phyloP scores from a whole-genome alignment of 345 rosid genomes.

The Lumnitzera littorea region DNA sequence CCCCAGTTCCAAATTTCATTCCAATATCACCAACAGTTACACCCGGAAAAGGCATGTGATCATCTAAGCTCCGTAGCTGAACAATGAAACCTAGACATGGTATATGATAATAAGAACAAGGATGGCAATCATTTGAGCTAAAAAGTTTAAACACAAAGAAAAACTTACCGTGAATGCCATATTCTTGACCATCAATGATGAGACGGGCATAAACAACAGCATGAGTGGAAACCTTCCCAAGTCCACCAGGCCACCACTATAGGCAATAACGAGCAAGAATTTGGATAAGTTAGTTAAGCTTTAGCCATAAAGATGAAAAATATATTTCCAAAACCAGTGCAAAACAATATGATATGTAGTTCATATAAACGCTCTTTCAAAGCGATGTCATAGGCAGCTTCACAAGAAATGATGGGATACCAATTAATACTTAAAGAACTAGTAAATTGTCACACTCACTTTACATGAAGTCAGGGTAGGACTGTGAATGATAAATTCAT shows the following conservation, averaged over 20 bases:
- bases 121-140: too few species aligned
- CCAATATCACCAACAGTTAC: slow-evolving; percentile 93
- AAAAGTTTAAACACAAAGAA: not conserved
- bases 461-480: slow-evolving; percentile 93
- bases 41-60: slow-evolving; percentile 94
- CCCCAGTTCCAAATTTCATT: slow-evolving; percentile 86
- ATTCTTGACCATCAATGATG: slow-evolving; percentile 57
- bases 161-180: slow-evolving; percentile 83
- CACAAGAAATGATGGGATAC: too few species aligned
- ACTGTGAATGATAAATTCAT: slow-evolving; percentile 82
- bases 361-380: too few species aligned
- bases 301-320: not conserved
- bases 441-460: slow-evolving; percentile 33
- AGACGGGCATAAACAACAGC: slow-evolving; percentile 94
- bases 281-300: not conserved
- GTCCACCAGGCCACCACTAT: slow-evolving; percentile 99
- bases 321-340: too few species aligned
- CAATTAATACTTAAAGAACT: not conserved
- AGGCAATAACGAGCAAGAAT: not conserved
- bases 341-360: too few species aligned
- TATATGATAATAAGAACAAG: too few species aligned
- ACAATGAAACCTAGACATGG: slow-evolving; percentile 76
- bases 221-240: slow-evolving; percentile 90
- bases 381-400: too few species aligned
- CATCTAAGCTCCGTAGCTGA: slow-evolving; percentile 91